These are phyloP conservation scores for Psilocybe tampanensis DNA, from an alignment of 768 basidiomycete genomes.

Conservation along the genomic window DNA sequence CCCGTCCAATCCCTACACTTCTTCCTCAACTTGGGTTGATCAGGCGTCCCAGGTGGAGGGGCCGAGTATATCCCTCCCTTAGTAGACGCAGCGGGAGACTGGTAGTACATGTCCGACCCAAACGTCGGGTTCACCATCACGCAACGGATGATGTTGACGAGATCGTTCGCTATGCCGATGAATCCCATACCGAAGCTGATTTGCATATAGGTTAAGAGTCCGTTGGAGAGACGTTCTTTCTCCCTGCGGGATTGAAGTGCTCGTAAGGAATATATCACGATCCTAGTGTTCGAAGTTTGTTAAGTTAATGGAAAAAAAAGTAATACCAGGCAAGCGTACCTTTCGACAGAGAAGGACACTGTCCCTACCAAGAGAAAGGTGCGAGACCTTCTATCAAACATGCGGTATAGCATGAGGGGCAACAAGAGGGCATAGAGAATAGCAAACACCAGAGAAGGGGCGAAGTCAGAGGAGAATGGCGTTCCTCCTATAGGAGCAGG, in stretches of 20 bases:
- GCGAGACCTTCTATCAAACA: slow-evolving; percentile 35
- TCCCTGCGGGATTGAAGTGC: slow-evolving; percentile 26
- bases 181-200: slow-evolving; percentile 33
- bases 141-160: slow-evolving; percentile 37
- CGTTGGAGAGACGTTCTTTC: slow-evolving; percentile 18
- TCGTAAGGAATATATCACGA: slow-evolving; percentile 34
- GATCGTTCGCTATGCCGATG: slow-evolving; percentile 35
- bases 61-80: slow-evolving; percentile 24
- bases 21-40: slow-evolving; percentile 29
- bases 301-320: not conserved
- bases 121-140: slow-evolving; percentile 42
- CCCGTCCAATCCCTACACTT: slow-evolving; percentile 31
- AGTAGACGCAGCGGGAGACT: slow-evolving; percentile 27
- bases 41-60: slow-evolving; percentile 30
- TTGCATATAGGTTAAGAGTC: slow-evolving; percentile 32
- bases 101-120: slow-evolving; percentile 29
- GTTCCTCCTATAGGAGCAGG: slow-evolving; percentile 49
- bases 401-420: slow-evolving; percentile 38
- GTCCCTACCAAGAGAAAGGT: slow-evolving; percentile 36
- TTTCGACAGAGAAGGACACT: slow-evolving; percentile 36
- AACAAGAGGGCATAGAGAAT: slow-evolving; percentile 38
- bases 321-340: slow-evolving; percentile 22
- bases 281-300: slow-evolving; percentile 18
- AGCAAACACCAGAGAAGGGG: slow-evolving; percentile 44
- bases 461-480: slow-evolving; percentile 40